phyloP scores from a whole-genome alignment of 768 basidiomycete species.

The Mycena maculata region DNA sequence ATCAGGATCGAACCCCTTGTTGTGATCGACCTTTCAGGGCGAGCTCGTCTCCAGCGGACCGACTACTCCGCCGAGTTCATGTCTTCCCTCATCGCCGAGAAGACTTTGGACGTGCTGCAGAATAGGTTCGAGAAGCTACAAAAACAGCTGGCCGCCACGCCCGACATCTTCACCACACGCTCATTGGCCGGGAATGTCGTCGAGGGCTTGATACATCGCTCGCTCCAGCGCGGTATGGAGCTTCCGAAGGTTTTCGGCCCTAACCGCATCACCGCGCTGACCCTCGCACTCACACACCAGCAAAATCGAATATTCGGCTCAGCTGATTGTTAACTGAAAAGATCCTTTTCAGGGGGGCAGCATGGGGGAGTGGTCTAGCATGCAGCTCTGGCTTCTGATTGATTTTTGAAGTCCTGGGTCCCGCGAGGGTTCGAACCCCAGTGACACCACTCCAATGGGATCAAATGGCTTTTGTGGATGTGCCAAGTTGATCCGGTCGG shows the following conservation, averaged over 20 bases:
- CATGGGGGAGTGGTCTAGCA: too few relatives aligned
- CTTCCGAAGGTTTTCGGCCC: slow-evolving; percentile 16
- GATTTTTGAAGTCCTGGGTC: too few relatives aligned
- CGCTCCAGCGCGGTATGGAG: slow-evolving; percentile 8
- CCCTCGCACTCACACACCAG: too few relatives aligned
- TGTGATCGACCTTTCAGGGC: slow-evolving; percentile 2
- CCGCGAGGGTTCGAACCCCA: too few relatives aligned
- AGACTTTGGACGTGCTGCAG: neutral
- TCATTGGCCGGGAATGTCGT: slow-evolving; percentile 13
- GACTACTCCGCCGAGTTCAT: slow-evolving; percentile 15
- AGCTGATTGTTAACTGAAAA: too few relatives aligned
- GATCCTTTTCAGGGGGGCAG: too few relatives aligned
- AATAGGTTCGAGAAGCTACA: neutral
- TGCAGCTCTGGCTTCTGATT: too few relatives aligned
- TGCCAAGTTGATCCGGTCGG: too few relatives aligned
- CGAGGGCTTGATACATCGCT: slow-evolving; percentile 19
- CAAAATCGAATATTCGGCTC: too few relatives aligned
- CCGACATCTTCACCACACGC: slow-evolving; percentile 6
- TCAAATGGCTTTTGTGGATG: too few relatives aligned
- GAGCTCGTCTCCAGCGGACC: slow-evolving; percentile 13
- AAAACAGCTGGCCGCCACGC: slow-evolving; percentile 2
- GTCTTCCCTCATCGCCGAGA: neutral
- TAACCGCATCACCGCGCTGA: neutral
- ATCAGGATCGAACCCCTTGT: slow-evolving; percentile 7
- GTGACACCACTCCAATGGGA: too few relatives aligned